Conservation (phyloP, 2,329 filamentous ascomycete species). For the Chrysosphaeria jannelii region DNA sequence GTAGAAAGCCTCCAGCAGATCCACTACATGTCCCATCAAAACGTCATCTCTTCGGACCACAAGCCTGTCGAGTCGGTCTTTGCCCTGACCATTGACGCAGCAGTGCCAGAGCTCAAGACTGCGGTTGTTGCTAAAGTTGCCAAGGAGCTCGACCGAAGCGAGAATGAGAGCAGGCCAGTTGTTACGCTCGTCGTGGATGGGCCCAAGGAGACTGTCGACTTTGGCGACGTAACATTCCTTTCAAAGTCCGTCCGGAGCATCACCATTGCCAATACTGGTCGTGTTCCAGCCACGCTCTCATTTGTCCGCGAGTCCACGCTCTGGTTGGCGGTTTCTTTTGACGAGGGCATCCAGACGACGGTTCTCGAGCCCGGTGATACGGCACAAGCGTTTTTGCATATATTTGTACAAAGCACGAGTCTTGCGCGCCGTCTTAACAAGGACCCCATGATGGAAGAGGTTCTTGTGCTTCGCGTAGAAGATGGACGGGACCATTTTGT, state of each 20-base stretch:
- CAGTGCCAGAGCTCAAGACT: constrained; percentile 59
- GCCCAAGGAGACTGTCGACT: constrained; percentile 34
- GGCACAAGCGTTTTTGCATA: constrained; percentile 33
- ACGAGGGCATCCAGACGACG: constrained; percentile 21
- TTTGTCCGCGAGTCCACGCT: constrained; percentile 44
- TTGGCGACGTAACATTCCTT: constrained; percentile 44
- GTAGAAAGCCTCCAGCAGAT: constrained; percentile 23
- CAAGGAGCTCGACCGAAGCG: constrained; percentile 53
- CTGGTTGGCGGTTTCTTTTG: constrained; percentile 44
- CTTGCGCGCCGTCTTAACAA: constrained; percentile 45
- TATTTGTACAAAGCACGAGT: constrained; percentile 30
- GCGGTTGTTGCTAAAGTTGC: constrained; percentile 67
- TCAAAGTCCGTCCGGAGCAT: constrained; percentile 9
- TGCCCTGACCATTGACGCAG: constrained; percentile 56
- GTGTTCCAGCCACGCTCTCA: constrained; percentile 46
- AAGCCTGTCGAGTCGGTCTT: constrained; percentile 75
- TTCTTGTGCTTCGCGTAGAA: constrained; percentile 58
- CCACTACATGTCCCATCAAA: constrained; percentile 64
- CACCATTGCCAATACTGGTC: constrained; percentile 67
- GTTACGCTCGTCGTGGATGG: constrained; percentile 32
- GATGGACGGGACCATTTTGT: constrained; percentile 81
- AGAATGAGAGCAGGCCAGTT: constrained; percentile 15
- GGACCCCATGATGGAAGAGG: constrained; percentile 42
- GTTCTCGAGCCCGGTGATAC: constrained; percentile 74
- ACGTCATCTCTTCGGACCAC: constrained; percentile 77